These are phyloP conservation scores for Aspergillus alliaceus DNA, from an alignment of 2,329 filamentous ascomycete genomes.

Conservation along the genomic window DNA sequence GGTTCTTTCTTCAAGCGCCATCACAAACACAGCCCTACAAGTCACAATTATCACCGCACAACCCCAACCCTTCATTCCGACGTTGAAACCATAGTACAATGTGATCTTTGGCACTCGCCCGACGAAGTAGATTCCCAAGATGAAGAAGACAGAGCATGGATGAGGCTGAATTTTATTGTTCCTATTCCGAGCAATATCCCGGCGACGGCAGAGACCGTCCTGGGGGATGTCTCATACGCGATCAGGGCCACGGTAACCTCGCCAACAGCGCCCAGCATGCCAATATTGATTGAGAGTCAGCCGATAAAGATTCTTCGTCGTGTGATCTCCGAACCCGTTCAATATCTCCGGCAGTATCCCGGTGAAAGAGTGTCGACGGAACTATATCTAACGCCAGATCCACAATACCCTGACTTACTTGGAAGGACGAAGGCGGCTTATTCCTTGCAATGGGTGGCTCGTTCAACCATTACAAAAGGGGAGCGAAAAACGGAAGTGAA, in stretches of 20 bases:
- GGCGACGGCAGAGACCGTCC: neutral
- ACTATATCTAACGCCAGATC: neutral
- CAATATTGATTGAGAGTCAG: neutral
- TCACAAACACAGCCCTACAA: neutral
- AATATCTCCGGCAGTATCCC: neutral
- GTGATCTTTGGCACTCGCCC: neutral
- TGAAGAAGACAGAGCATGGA: neutral
- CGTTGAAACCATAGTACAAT: neutral
- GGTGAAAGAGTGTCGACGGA: neutral
- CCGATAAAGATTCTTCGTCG: neutral
- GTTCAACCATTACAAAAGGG: neutral
- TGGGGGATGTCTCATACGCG: neutral
- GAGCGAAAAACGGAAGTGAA: neutral
- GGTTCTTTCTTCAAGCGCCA: neutral
- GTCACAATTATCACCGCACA: neutral
- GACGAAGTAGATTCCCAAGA: neutral
- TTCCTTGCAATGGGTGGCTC: neutral
- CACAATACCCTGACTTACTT: neutral
- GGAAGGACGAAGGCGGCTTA: neutral
- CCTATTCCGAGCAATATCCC: neutral
- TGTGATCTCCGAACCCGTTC: neutral
- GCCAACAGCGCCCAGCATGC: neutral
- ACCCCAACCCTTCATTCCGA: neutral
- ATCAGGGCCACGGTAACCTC: neutral
- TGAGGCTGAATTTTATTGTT: neutral